phyloP scores from a whole-genome alignment of 176 grass and related monocot genomes.

The Thalia dealbata region DNA sequence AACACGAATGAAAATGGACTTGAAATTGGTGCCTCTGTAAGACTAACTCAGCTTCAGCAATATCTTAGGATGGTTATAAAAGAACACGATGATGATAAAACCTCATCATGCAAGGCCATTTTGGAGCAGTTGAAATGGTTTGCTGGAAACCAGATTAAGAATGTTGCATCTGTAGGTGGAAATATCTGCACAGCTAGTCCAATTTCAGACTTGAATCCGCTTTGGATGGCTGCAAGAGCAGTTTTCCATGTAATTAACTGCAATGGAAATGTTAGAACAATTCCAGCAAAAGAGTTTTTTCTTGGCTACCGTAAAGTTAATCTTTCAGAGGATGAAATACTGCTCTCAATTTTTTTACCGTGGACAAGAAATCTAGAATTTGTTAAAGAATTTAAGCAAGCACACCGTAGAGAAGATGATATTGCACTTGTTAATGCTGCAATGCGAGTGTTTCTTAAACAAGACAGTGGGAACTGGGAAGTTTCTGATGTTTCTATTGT shows the following conservation, averaged over 20 bases:
- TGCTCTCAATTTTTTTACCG: constrained; percentile 68
- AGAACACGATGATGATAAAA: constrained; percentile 40
- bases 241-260: constrained; percentile 64
- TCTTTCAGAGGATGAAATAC: constrained; percentile 56
- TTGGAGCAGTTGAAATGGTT: constrained; percentile 91
- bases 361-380: constrained; percentile 81
- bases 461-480: constrained; percentile 40
- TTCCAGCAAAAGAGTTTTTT: constrained; percentile 69
- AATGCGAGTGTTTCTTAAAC: constrained; percentile 55
- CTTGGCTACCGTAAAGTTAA: constrained; percentile 91
- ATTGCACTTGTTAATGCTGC: constrained; percentile 96
- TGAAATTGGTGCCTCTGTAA: constrained; percentile 80
- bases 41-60: constrained; percentile 58
- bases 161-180: constrained; percentile 94
- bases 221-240: constrained; percentile 81
- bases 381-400: constrained; percentile 95
- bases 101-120: constrained; percentile 69
- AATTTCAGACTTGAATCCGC: constrained; percentile 96
- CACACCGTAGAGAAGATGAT: constrained; percentile 96
- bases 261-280: constrained; percentile 51
- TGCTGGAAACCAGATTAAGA: constrained; percentile 87
- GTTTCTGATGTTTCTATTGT: constrained; percentile 68
- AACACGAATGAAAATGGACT: constrained; percentile 62
- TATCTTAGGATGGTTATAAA: constrained; percentile 50
- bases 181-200: constrained; percentile 99